phyloP scores from a whole-genome alignment of 495 filamentous ascomycete genomes.

The Annulohypoxylon bovei region DNA sequence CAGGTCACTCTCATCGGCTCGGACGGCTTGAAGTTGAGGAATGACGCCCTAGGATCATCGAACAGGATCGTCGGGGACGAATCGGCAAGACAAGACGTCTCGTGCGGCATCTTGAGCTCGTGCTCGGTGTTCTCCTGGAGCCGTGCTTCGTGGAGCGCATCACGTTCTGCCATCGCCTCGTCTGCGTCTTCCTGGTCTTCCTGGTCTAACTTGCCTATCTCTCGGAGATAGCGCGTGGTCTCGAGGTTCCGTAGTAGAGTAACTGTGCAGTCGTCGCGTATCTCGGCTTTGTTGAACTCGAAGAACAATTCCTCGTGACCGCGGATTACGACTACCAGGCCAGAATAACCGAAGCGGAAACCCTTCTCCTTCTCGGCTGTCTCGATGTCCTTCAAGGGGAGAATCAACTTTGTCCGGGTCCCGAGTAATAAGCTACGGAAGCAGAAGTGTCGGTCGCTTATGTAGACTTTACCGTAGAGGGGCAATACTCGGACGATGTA shows the following conservation, averaged over 20 bases:
- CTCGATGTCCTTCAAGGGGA: conserved; percentile 91
- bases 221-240: conserved; percentile 73
- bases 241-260: conserved; percentile 82
- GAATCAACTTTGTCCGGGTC: conserved; percentile 90
- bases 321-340: conserved; percentile 88
- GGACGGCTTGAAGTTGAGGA: conserved; percentile 92
- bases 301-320: conserved; percentile 98
- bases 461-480: conserved; percentile 96
- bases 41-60: conserved; percentile 90
- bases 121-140: conserved; percentile 67
- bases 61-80: conserved; percentile 78
- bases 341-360: conserved; percentile 90
- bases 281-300: conserved; percentile 81
- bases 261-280: conserved; percentile 87
- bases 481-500: conserved; percentile 88
- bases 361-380: conserved; percentile 96
- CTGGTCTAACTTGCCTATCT: conserved; percentile 73
- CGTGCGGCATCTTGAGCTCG: conserved; percentile 66
- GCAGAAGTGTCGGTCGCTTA: conserved; percentile 89
- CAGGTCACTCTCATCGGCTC: conserved; percentile 89
- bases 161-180: conserved; percentile 82
- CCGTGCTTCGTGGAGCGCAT: conserved; percentile 81
- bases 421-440: conserved; percentile 92
- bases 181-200: conserved; percentile 78
- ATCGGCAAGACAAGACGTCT: conserved; percentile 61